Conservation (phyloP, 1,139 yeast genomes). For the Sugiyamaella pinicola region DNA sequence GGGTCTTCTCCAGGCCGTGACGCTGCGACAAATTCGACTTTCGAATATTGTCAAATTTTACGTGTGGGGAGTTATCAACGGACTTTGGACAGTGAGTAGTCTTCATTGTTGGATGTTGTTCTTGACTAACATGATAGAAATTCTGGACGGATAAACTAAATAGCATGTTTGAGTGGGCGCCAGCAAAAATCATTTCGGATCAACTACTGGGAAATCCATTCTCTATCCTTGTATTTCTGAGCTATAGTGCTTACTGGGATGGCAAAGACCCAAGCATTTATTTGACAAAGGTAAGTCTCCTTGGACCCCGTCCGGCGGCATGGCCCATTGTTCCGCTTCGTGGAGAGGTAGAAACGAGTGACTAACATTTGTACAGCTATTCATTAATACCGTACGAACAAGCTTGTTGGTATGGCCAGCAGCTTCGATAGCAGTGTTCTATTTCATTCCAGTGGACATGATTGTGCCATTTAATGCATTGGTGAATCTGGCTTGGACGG, state of each 20-base stretch:
- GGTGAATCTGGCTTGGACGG: constrained; percentile 43
- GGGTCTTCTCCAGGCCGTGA: constrained; percentile 39
- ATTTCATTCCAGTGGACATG: constrained; percentile 36
- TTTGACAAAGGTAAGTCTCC: constrained; percentile 35
- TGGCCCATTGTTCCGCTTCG: no score
- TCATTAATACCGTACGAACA: constrained; percentile 35
- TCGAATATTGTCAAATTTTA: constrained; percentile 40
- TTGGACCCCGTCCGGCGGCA: no score
- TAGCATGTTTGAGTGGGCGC: constrained; percentile 28
- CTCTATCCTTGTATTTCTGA: constrained; percentile 39
- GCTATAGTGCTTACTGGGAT: constrained; percentile 44
- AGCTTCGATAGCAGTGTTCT: constrained; percentile 41
- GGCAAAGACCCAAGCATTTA: constrained; percentile 41
- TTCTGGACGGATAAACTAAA: constrained; percentile 44
- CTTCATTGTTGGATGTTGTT: not conserved
- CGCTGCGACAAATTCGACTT: constrained; percentile 27
- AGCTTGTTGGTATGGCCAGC: constrained; percentile 44
- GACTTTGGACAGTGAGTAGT: constrained; percentile 41
- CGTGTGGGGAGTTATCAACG: constrained; percentile 44
- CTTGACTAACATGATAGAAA: constrained; percentile 28
- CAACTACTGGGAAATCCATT: constrained; percentile 43
- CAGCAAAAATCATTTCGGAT: constrained; percentile 38
- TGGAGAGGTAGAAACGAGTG: no score
- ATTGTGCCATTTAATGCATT: constrained; percentile 42
- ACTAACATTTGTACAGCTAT: constrained; percentile 26